Evolutionary conservation across 2,329 filamentous ascomycete species (phyloP).

Genomic region (Fusarium oxysporum): DNA sequence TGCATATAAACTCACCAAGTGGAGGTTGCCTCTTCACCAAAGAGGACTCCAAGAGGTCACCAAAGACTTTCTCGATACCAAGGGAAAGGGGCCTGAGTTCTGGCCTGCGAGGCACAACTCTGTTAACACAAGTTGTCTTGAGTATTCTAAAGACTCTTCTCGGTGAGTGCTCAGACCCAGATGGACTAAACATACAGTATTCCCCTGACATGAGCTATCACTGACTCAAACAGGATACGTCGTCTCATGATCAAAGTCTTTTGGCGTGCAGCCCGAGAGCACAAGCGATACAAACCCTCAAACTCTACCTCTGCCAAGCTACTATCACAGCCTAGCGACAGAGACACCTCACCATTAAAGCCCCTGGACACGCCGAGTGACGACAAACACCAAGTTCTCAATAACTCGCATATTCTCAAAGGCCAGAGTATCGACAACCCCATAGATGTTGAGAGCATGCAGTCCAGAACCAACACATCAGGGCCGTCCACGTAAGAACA

Average conservation of each 20-base stretch:
- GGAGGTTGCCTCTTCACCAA: constrained; percentile 27
- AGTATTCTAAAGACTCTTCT: constrained; percentile 24
- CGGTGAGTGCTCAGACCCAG: not conserved
- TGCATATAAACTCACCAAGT: constrained; percentile 14
- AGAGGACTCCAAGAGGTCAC: constrained; percentile 33
- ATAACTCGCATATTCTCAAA: not conserved
- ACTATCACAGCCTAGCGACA: not conserved
- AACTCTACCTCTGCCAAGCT: not conserved
- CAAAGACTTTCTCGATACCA: constrained; percentile 21
- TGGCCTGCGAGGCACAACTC: constrained; percentile 27
- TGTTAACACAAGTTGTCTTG: not conserved
- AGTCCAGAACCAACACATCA: not conserved
- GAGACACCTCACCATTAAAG: not conserved
- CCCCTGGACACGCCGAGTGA: not conserved
- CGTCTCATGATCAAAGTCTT: constrained; percentile 29
- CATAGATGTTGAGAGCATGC: constrained; percentile 18
- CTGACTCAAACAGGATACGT: constrained; percentile 4
- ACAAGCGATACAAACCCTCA: constrained; percentile 2
- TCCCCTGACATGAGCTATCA: not conserved
- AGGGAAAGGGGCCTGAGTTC: constrained; percentile 29
- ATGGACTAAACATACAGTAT: constrained; percentile 2
- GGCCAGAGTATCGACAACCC: not conserved
- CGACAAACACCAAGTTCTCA: not conserved
- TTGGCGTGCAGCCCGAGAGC: constrained; percentile 15
- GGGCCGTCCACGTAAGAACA: not conserved